Conservation (phyloP, 805 yeast genomes). For the Blastobotrys americana region DNA sequence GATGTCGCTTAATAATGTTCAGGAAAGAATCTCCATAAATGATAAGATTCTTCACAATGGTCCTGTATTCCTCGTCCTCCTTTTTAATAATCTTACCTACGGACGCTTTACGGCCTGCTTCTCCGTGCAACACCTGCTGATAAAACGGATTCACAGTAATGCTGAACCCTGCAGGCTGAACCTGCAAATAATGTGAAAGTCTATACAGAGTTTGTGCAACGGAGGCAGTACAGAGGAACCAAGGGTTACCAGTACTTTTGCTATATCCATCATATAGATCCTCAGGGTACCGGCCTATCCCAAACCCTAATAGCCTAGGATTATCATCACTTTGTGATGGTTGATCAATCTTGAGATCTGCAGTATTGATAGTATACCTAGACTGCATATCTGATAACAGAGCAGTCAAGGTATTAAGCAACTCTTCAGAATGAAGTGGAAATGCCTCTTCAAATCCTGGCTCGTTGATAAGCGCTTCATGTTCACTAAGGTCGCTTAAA, state of each 20-base stretch:
- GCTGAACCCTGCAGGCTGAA: constrained; percentile 12
- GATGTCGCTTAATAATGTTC: constrained; percentile 39
- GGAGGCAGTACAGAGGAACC: constrained; percentile 57
- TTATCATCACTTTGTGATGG: constrained; percentile 3
- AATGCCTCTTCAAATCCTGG: constrained; percentile 14
- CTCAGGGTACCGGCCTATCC: constrained; percentile 88
- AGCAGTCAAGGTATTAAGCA: constrained; percentile 42
- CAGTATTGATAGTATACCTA: constrained; percentile 66
- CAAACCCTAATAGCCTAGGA: constrained; percentile 42
- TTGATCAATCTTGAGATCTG: constrained; percentile 2
- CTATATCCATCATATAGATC: constrained; percentile 77
- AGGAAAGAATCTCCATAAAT: constrained; percentile 44
- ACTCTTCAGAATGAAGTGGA: constrained; percentile 25
- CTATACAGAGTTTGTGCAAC: constrained; percentile 30
- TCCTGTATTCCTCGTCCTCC: constrained; percentile 10
- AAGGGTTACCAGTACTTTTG: constrained; percentile 78
- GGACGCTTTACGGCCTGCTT: background rate
- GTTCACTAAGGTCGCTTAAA: constrained; percentile 20
- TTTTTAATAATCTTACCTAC: constrained; percentile 7
- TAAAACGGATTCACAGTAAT: constrained; percentile 14
- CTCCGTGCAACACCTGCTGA: constrained; percentile 13
- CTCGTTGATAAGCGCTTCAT: background rate
- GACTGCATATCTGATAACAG: constrained; percentile 61
- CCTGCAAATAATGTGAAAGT: constrained; percentile 24
- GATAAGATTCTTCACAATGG: constrained; percentile 21